Percentiles rank a stretch among this genome's conserved stretches.
phyloP scores from a whole-genome alignment of 306 rosid genomes.

The Ormosia semicastrata region DNA sequence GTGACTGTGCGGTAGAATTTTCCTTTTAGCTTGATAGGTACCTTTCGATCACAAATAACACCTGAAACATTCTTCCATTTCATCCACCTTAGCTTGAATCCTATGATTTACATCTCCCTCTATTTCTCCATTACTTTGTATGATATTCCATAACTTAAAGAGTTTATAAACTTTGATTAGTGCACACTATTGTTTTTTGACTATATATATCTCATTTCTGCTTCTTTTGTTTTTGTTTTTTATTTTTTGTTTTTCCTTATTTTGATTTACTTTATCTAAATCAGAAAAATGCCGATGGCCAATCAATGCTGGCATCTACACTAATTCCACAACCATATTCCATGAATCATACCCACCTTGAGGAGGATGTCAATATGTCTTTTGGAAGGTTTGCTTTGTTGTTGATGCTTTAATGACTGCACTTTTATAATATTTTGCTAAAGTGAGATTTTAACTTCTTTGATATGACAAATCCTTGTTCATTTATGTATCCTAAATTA shows the following conservation, averaged over 20 bases:
- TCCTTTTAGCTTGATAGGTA: no score
- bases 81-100: no score
- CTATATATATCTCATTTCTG: constrained; percentile 1
- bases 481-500: constrained; percentile 4
- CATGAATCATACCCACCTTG: constrained; percentile 62
- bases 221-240: background rate
- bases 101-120: no score
- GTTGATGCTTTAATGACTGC: constrained; percentile 17
- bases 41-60: no score
- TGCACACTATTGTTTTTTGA: constrained; percentile 13
- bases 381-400: constrained; percentile 83
- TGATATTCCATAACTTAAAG: background rate
- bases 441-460: background rate
- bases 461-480: background rate
- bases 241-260: background rate
- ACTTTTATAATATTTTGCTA: background rate
- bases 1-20: no score
- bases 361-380: constrained; percentile 90
- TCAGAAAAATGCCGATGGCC: constrained; percentile 85
- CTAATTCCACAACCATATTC: constrained; percentile 88
- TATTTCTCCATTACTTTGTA: no score
- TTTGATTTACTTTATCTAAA: constrained; percentile 30
- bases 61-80: no score
- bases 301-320: constrained; percentile 86
- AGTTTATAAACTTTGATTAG: background rate